Percentiles rank a stretch among this genome's conserved stretches.
phyloP scores from a whole-genome alignment of 1,284 basidiomycete genomes.

The Pyrrhoderma lamaoense region DNA sequence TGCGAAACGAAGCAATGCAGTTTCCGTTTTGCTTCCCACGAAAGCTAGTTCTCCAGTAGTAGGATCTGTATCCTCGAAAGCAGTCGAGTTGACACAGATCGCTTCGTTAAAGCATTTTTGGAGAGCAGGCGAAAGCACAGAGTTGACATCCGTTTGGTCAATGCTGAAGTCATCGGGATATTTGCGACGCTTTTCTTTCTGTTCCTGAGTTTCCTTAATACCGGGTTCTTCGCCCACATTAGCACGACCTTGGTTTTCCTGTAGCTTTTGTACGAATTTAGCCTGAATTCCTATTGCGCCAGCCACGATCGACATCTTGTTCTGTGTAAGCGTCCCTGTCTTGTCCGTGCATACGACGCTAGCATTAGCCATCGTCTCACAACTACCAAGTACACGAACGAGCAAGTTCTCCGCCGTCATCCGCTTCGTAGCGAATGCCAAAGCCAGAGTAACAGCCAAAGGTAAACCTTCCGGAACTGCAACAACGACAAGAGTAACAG shows the following conservation, averaged over 20 bases:
- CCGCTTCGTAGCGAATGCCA: constrained; percentile 94
- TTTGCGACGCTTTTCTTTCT: constrained; percentile 20
- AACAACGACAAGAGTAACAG: constrained; percentile 93
- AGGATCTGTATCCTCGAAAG: constrained; percentile 79
- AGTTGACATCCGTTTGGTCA: constrained; percentile 68
- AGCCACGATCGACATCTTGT: constrained; percentile 93
- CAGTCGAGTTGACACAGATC: constrained; percentile 92
- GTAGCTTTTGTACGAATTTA: constrained; percentile 82
- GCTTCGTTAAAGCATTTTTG: constrained; percentile 75
- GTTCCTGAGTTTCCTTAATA: constrained; percentile 15
- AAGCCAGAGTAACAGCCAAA: constrained; percentile 90
- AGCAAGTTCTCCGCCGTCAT: constrained; percentile 95
- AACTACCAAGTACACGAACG: constrained; percentile 91
- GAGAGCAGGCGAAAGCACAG: constrained; percentile 56
- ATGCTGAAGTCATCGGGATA: constrained; percentile 70
- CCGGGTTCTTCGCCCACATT: constrained; percentile 56
- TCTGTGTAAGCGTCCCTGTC: constrained; percentile 90
- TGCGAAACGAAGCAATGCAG: constrained; percentile 86
- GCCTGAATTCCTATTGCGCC: constrained; percentile 90
- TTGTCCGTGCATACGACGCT: constrained; percentile 97
- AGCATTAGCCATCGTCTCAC: constrained; percentile 98
- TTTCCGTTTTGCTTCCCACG: constrained; percentile 95
- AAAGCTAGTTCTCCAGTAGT: constrained; percentile 64
- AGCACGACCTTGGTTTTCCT: constrained; percentile 68
- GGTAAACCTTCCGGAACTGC: constrained; percentile 97